Evolutionary conservation across 441 rosid species (phyloP).

Genomic region (Adansonia gregorii): DNA sequence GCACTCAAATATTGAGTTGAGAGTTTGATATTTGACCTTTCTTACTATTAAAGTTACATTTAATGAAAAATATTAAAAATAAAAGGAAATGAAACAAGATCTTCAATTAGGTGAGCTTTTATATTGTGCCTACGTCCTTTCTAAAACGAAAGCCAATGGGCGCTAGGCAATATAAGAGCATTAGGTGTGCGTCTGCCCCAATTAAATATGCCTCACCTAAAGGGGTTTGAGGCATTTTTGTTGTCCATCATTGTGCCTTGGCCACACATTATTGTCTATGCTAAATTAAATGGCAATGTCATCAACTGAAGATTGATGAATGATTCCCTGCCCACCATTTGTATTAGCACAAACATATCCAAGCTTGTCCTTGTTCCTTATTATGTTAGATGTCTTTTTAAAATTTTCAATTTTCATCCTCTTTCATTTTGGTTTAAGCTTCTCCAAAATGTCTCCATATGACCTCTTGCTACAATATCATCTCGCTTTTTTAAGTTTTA

Average conservation of each 20-base stretch:
- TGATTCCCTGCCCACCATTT: not conserved
- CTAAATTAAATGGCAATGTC: not conserved
- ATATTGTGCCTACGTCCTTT: not conserved
- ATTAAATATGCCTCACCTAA: not conserved
- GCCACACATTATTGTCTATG: not conserved
- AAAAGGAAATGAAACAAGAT: not conserved
- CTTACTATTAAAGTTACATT: conserved; percentile 6
- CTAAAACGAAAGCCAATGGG: not conserved
- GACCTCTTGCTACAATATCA: not conserved
- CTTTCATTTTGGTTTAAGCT: conserved; percentile 16
- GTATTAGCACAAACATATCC: not conserved
- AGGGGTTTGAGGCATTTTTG: not conserved
- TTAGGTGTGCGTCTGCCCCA: not conserved
- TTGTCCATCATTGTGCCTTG: not conserved
- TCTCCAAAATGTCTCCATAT: conserved; percentile 18
- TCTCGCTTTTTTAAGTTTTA: conserved; percentile 12
- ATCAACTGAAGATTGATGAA: conserved; percentile 4
- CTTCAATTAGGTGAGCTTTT: not conserved
- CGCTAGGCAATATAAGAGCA: not conserved
- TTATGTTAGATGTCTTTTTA: not conserved
- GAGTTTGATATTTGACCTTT: not conserved
- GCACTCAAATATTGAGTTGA: not conserved
- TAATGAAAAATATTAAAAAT: not conserved
- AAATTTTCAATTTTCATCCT: conserved; percentile 12
- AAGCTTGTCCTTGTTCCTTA: not conserved